Conservation (phyloP, 2,329 filamentous ascomycete species). For the Aspergillaceae sp. region DNA sequence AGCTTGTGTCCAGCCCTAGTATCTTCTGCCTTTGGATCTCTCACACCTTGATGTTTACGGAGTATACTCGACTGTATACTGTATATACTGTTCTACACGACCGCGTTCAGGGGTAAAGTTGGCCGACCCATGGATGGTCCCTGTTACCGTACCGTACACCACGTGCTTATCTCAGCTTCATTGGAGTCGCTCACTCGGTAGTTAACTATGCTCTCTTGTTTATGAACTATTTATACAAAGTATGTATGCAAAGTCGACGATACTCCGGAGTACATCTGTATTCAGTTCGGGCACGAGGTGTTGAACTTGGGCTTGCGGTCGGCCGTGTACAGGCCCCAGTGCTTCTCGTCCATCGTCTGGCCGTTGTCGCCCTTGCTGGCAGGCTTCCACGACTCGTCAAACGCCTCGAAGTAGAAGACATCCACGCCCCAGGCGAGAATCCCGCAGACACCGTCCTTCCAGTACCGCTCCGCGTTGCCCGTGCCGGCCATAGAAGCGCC, state of each 20-base stretch:
- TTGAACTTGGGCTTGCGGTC: constrained; percentile 52
- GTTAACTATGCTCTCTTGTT: not conserved
- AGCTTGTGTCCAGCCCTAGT: too few relatives aligned
- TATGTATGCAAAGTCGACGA: too few relatives aligned
- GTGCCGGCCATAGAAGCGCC: constrained; percentile 52
- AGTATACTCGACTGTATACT: too few relatives aligned
- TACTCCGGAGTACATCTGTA: too few relatives aligned
- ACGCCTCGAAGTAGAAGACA: constrained; percentile 66
- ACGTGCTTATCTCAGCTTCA: constrained; percentile 1
- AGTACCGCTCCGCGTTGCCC: constrained; percentile 53
- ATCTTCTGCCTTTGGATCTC: too few relatives aligned
- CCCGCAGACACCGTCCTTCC: constrained; percentile 53
- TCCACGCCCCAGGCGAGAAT: constrained; percentile 58
- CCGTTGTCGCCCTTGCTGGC: constrained; percentile 55
- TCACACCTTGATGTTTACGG: too few relatives aligned
- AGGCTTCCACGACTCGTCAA: constrained; percentile 66
- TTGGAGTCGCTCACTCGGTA: not conserved
- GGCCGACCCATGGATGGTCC: constrained; percentile 16
- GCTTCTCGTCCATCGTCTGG: constrained; percentile 52
- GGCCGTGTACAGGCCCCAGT: constrained; percentile 60
- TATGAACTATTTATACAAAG: too few relatives aligned
- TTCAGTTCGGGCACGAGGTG: constrained; percentile 34
- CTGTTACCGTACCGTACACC: constrained; percentile 7
- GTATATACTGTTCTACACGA: constrained; percentile 6
- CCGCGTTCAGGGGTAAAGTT: constrained; percentile 16